A percentile compares a stretch with the other conserved stretches of the same genome.
These are phyloP conservation scores for Xylariaceae sp. DNA, from an alignment of 2,329 filamentous ascomycete genomes.

Conservation along the genomic window DNA sequence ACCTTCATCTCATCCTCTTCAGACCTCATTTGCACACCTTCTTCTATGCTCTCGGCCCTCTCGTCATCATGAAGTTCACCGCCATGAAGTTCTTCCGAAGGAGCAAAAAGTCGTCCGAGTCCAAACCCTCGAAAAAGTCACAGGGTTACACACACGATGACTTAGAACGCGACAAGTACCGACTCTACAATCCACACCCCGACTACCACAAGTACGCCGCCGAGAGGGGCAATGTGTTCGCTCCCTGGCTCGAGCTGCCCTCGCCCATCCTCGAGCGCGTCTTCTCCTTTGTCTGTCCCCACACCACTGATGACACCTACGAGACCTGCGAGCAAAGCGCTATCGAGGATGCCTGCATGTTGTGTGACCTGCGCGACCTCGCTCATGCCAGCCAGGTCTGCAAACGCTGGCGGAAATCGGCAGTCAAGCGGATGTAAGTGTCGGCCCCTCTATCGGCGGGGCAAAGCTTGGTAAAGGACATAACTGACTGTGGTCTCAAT, in stretches of 20 bases:
- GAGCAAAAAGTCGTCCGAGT: slow-evolving; percentile 25
- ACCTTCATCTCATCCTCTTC: too few relatives aligned
- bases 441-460: too few relatives aligned
- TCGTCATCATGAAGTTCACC: slow-evolving; percentile 23
- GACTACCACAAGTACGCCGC: slow-evolving; percentile 18
- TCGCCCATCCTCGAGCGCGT: slow-evolving; percentile 68
- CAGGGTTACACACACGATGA: slow-evolving; percentile 16
- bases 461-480: too few relatives aligned
- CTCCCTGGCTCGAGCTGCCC: slow-evolving; percentile 50
- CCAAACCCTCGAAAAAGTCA: slow-evolving; percentile 16
- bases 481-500: too few relatives aligned
- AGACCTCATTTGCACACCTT: not conserved
- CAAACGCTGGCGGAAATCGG: slow-evolving; percentile 62
- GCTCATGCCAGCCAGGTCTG: slow-evolving; percentile 73
- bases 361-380: slow-evolving; percentile 87
- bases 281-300: slow-evolving; percentile 79
- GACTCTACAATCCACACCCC: slow-evolving; percentile 20
- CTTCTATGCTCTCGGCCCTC: not conserved
- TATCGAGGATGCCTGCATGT: slow-evolving; percentile 78
- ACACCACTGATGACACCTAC: slow-evolving; percentile 71
- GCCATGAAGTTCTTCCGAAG: slow-evolving; percentile 29
- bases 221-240: slow-evolving; percentile 19
- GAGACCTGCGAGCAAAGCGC: slow-evolving; percentile 78
- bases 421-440: slow-evolving; percentile 57
- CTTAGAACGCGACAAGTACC: slow-evolving; percentile 25